Conservation (phyloP, 2,329 filamentous ascomycete genomes). For the Alternaria tenuissima region DNA sequence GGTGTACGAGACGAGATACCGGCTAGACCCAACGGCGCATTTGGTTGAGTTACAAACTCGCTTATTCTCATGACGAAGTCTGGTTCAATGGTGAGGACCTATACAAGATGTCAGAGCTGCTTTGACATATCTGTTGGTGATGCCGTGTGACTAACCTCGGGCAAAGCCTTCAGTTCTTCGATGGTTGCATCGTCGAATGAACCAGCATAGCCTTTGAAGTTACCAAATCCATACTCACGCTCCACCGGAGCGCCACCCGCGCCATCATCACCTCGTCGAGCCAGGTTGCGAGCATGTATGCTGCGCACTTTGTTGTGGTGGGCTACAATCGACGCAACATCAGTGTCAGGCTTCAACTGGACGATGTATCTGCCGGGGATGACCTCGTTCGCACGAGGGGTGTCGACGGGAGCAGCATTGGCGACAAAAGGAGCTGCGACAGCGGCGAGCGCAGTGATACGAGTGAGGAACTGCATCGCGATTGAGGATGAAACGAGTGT, state of each 20-base stretch:
- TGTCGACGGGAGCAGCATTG: conserved; percentile 30
- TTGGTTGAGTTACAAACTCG: conserved; percentile 30
- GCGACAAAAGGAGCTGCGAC: conserved; percentile 34
- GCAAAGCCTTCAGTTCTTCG: conserved; percentile 38
- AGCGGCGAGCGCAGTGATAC: conserved; percentile 33
- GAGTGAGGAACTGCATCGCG: conserved; percentile 41
- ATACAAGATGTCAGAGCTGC: neutral
- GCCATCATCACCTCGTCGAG: conserved; percentile 23
- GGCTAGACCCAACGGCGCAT: conserved; percentile 39
- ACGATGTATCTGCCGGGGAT: conserved; percentile 56
- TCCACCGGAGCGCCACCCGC: conserved; percentile 33
- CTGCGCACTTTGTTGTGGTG: conserved; percentile 39
- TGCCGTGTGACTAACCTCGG: conserved; percentile 27
- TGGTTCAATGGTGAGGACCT: conserved; percentile 31
- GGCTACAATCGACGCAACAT: conserved; percentile 33
- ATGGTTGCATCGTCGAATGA: conserved; percentile 41
- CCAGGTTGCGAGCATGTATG: conserved; percentile 41
- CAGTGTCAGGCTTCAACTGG: conserved; percentile 49
- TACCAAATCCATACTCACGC: conserved; percentile 38
- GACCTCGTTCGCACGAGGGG: conserved; percentile 14
- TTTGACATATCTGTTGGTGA: neutral
- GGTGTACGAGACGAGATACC: conserved; percentile 37
- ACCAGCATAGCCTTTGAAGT: conserved; percentile 45
- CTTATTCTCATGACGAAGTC: conserved; percentile 40
- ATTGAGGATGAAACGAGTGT: neutral